Evolutionary conservation across 163 green algal species (phyloP).

Genomic region (Scenedesmus sp.): DNA sequence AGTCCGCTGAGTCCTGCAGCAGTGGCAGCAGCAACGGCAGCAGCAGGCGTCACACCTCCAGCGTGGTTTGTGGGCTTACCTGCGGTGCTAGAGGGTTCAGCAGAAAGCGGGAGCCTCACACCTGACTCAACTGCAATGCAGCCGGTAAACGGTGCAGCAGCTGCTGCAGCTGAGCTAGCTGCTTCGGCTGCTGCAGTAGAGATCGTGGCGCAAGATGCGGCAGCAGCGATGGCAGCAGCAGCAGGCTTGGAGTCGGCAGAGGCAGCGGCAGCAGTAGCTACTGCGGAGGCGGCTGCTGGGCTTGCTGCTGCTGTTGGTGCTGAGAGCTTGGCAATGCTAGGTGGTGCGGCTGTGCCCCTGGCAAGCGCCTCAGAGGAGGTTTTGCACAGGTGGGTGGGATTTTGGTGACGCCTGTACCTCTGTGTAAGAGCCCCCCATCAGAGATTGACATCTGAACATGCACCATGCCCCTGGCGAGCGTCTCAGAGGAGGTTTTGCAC

Average conservation of each 20-base stretch:
- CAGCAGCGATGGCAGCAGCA: conserved; percentile 4
- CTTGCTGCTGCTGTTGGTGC: conserved; percentile 13
- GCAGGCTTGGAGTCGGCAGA: not conserved
- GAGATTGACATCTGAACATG: too few species aligned
- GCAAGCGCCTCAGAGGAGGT: not conserved
- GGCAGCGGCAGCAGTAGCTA: not conserved
- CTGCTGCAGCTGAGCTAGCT: not conserved
- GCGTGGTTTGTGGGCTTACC: not conserved
- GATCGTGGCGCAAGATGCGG: not conserved
- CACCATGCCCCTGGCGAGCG: not conserved
- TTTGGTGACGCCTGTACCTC: too few species aligned
- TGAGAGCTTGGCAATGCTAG: not conserved
- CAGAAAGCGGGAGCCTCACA: not conserved
- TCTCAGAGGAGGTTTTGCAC: not conserved
- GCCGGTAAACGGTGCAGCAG: not conserved
- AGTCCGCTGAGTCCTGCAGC: not conserved
- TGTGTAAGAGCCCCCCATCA: too few species aligned
- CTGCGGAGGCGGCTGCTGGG: conserved; percentile 9
- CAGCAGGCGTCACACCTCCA: not conserved
- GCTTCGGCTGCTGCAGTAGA: not conserved
- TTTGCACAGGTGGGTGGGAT: not conserved
- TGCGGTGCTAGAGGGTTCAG: not conserved
- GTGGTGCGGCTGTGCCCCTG: not conserved
- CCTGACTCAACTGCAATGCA: not conserved
- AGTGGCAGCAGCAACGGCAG: not conserved